Evolutionary conservation across 352 stramenopile species (phyloP).

Genomic region (Phytopythium chamaehyphon): DNA sequence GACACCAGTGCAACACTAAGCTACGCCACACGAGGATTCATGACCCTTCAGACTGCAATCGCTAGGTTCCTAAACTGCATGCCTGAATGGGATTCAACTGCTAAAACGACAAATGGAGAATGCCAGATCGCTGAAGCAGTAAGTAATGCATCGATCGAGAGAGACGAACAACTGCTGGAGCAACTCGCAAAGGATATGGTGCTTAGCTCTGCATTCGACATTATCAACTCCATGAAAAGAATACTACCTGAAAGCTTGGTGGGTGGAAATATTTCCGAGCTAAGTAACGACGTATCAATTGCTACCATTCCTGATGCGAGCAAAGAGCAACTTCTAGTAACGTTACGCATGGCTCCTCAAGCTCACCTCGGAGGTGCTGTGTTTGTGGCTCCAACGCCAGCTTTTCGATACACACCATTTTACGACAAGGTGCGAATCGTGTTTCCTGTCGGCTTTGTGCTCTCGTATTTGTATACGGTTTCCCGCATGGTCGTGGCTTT

Average conservation of each 20-base stretch:
- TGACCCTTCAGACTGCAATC: slow-evolving; percentile 69
- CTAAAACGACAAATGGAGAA: slow-evolving; percentile 19
- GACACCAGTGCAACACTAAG: slow-evolving; percentile 18
- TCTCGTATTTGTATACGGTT: slow-evolving; percentile 92
- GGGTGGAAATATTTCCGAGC: slow-evolving; percentile 7
- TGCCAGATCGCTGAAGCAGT: slow-evolving; percentile 46
- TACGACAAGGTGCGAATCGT: slow-evolving; percentile 73
- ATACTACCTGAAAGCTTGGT: slow-evolving; percentile 5
- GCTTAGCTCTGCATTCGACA: slow-evolving; percentile 33
- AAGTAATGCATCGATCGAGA: slow-evolving; percentile 12
- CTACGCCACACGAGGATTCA: slow-evolving; percentile 63
- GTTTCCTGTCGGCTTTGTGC: slow-evolving; percentile 88
- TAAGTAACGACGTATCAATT: slow-evolving; percentile 14
- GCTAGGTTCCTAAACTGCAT: slow-evolving; percentile 65
- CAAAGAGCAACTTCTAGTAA: slow-evolving; percentile 32
- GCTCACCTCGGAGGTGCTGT: slow-evolving; percentile 42
- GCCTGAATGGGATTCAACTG: slow-evolving; percentile 37
- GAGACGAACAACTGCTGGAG: slow-evolving; percentile 34
- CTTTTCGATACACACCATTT: slow-evolving; percentile 64
- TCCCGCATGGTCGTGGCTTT: slow-evolving; percentile 88
- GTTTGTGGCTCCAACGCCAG: slow-evolving; percentile 43
- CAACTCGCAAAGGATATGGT: slow-evolving; percentile 54
- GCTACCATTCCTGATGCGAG: slow-evolving; percentile 28
- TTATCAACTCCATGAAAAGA: slow-evolving; percentile 18
- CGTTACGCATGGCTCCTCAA: slow-evolving; percentile 59